Conservation (phyloP, 164 flowering plant species). For the Tetracentron sinense region DNA sequence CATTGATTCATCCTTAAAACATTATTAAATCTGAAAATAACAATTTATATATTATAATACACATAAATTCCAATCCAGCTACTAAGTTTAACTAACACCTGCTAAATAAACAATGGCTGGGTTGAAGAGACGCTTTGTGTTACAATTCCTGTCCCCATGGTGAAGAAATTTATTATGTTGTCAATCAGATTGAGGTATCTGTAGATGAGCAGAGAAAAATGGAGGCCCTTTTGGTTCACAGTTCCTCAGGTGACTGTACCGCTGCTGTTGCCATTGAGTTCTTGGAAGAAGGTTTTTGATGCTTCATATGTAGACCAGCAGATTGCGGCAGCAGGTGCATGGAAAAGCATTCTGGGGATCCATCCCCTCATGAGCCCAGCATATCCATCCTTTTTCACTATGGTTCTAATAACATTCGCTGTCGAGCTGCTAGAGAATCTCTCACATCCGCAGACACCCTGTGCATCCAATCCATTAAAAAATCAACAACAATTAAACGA, state of each 20-base stretch:
- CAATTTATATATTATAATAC: no score
- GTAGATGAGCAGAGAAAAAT: neutral
- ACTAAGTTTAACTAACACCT: no score
- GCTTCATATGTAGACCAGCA: conserved; percentile 94
- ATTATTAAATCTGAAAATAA: no score
- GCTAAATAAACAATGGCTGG: neutral
- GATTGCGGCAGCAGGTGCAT: conserved; percentile 99
- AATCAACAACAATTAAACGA: neutral
- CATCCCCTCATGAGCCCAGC: conserved; percentile 85
- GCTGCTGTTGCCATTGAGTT: conserved; percentile 28
- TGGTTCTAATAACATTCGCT: conserved; percentile 46
- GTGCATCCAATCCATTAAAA: conserved; percentile 13
- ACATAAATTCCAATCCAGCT: no score
- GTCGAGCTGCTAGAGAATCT: conserved; percentile 63
- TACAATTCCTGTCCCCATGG: neutral
- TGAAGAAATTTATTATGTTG: neutral
- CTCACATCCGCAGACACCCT: conserved; percentile 95
- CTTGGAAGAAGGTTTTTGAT: conserved; percentile 63
- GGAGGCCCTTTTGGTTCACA: neutral
- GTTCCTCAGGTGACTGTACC: conserved; percentile 14
- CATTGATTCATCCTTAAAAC: no score
- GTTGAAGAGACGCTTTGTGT: neutral
- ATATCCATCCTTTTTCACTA: conserved; percentile 72
- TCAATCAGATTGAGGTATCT: conserved; percentile 4
- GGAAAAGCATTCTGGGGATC: conserved; percentile 92